These are phyloP conservation scores for Saturnispora zaruensis DNA, from an alignment of 805 yeast genomes.

Conservation along the genomic window DNA sequence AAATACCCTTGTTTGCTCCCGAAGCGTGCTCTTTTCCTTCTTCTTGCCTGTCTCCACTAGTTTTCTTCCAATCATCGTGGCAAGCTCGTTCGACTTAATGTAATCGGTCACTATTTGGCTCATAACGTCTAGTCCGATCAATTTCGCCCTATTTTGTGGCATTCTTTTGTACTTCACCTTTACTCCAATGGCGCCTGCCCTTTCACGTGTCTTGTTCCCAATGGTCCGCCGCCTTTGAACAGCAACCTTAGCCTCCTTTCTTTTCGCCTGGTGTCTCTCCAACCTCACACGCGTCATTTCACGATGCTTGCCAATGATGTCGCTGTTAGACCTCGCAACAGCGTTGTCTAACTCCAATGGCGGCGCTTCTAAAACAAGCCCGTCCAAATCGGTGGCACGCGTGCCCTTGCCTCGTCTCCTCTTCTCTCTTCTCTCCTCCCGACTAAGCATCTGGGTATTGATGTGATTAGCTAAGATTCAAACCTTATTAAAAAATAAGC, in stretches of 20 bases:
- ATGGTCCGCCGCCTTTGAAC: slow-evolving; percentile 9
- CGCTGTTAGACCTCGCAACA: neutral
- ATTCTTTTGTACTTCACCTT: slow-evolving; percentile 22
- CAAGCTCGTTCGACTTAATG: slow-evolving; percentile 16
- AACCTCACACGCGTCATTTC: slow-evolving; percentile 1
- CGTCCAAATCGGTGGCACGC: slow-evolving; percentile 21
- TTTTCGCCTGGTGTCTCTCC: neutral
- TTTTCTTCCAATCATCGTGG: slow-evolving; percentile 7
- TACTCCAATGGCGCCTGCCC: slow-evolving; percentile 8
- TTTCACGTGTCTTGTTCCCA: slow-evolving; percentile 1
- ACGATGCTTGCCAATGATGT: neutral
- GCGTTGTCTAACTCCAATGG: neutral
- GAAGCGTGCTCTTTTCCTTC: neutral
- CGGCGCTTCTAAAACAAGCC: slow-evolving; percentile 21
- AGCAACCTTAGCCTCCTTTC: neutral
- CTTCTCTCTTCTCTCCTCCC: slow-evolving; percentile 24
- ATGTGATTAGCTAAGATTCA: neutral
- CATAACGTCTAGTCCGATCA: slow-evolving; percentile 29
- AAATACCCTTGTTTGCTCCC: slow-evolving; percentile 8
- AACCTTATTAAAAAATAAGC: neutral
- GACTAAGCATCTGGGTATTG: neutral
- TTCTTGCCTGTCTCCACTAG: neutral
- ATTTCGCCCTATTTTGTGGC: slow-evolving; percentile 22
- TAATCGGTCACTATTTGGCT: slow-evolving; percentile 26
- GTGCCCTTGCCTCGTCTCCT: slow-evolving; percentile 27